Base-by-base conservation (phyloP, 164 flowering plant species). In the Vitis rotundifolia region DNA sequence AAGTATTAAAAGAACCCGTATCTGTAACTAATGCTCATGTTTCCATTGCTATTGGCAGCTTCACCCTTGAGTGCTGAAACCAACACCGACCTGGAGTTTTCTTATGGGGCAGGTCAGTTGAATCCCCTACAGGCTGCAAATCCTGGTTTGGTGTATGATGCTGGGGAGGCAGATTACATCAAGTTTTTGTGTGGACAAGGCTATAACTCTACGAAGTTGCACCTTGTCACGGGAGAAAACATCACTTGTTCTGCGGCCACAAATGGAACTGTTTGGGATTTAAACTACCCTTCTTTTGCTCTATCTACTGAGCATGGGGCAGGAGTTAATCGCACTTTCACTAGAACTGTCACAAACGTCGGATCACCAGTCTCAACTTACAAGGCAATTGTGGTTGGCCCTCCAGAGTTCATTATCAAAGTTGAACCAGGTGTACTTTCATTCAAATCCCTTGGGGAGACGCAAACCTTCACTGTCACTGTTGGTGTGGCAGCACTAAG, bases 81-180 rank as follows among this genome's bases (percentile, higher is more conserved):
- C 5, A 68, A 49, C 13, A 2, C 59, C 9, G 68, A 74, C 14
- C 59, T 63, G 0, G 76, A 74, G 15, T 74, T 68, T 28, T 72
- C 68, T 8, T 74, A 74, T 64, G 72, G 76, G 4, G 49, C 69
- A 3, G 72, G 76, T 0, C 76, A 74, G 8, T 61, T 74, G 10
- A 19, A 68, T 37, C 72, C 76, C 5, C 3, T 74, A 9, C 57
- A 57, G 22, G 76, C 72, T 18, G 5, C 22, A 8, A 57, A 56
- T 12, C 69, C 72, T 8, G 72, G 72, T 9, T 44, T 63, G 11
- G 49, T 71, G 12, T 55, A 59, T 16, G 71, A 60, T 19, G 64
- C 71, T 14, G 71, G 11, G 1, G 49, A 29, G 6, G 13, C n/a
- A 18, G 77, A 68, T 50, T 74, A 68, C 52, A 48, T 68, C 3